Evolutionary conservation across 75 land plant genomes (phyloP), one percentile per base, ranked within the genome.

Genomic region (Larix kaempferi): DNA sequence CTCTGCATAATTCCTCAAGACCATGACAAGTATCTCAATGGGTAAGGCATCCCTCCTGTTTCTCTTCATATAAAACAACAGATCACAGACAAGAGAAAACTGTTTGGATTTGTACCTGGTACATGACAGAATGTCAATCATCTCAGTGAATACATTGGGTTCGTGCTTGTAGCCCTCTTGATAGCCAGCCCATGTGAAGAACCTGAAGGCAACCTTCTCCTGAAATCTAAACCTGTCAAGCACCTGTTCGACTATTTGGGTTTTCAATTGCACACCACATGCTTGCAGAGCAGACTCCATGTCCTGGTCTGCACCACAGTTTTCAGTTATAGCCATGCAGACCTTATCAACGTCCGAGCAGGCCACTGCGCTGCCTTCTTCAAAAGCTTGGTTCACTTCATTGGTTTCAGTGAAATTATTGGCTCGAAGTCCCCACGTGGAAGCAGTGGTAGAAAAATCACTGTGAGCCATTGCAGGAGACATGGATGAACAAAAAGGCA

Each of bases 81-180:
- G 19, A 74, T 88, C 88, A 74, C 88, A 86, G 16, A 88, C 80
- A 57, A 91, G 84, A 7, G 85, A 83, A 74, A 88, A 91, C 82
- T 86, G 86, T 64, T 83, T 83, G 3, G 79, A 75, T 76, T 88
- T 91, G 59, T 84, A 86, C 71, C 77, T 91, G 0, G 92, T 88
- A 75, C 86, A 80, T 3, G 90, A 88, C 13, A 91, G 59, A 55
- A 91, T 84, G 29, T 91, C 92, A 57, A 91, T 91, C 90, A 91
- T 86, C 10, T 61, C 62, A 77, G 82, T 84, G 71, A 80, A 91
- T 8, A 79, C 75, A 65, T 77, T 59, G 23, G 75, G 49, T 41
- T 82, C 78, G 44, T 91, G 92, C 25, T 54, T 16, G 76, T 91
- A 91, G 25, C 75, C 61, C 7, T 86, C 86, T 62, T 86, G 92